These are phyloP conservation scores for Delitschia confertaspora DNA, from an alignment of 495 filamentous ascomycete genomes.

Conservation along the genomic window DNA sequence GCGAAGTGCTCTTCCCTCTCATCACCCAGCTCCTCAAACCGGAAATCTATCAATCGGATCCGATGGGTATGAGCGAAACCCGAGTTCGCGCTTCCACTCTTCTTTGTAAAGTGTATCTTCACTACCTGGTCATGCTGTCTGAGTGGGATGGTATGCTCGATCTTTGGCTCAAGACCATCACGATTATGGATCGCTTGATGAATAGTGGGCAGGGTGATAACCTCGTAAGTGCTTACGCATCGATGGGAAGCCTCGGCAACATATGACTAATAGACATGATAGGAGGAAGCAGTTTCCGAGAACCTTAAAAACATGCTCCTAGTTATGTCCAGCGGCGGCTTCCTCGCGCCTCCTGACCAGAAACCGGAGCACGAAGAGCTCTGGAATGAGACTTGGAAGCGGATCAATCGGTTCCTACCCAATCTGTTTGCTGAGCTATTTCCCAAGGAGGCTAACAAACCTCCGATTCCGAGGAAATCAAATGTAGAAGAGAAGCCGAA, in stretches of 20 bases:
- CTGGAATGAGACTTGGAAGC: slow-evolving; percentile 77
- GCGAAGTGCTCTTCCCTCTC: slow-evolving; percentile 90
- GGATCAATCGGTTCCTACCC: slow-evolving; percentile 84
- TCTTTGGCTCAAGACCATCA: slow-evolving; percentile 84
- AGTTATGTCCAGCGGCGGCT: slow-evolving; percentile 87
- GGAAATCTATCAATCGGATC: slow-evolving; percentile 88
- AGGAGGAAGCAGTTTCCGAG: slow-evolving; percentile 94
- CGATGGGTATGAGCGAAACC: slow-evolving; percentile 90
- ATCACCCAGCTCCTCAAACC: slow-evolving; percentile 84
- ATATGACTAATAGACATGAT: slow-evolving; percentile 16
- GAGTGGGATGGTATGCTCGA: slow-evolving; percentile 89
- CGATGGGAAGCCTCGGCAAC: too few species aligned
- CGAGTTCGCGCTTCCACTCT: slow-evolving; percentile 84
- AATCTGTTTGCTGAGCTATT: slow-evolving; percentile 49
- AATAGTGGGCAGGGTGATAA: slow-evolving; percentile 90
- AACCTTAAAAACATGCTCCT: slow-evolving; percentile 93
- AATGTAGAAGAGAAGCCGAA: slow-evolving; percentile 4
- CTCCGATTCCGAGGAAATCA: slow-evolving; percentile 6
- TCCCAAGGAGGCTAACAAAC: slow-evolving; percentile 33
- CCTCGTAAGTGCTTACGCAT: slow-evolving; percentile 49
- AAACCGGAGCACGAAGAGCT: slow-evolving; percentile 50
- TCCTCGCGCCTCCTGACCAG: slow-evolving; percentile 64
- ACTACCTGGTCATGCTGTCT: slow-evolving; percentile 76
- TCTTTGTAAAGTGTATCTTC: slow-evolving; percentile 89
- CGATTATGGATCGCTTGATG: slow-evolving; percentile 93